phyloP scores from a whole-genome alignment of 2,329 filamentous ascomycete species.

The Hymenoscyphus linearis region DNA sequence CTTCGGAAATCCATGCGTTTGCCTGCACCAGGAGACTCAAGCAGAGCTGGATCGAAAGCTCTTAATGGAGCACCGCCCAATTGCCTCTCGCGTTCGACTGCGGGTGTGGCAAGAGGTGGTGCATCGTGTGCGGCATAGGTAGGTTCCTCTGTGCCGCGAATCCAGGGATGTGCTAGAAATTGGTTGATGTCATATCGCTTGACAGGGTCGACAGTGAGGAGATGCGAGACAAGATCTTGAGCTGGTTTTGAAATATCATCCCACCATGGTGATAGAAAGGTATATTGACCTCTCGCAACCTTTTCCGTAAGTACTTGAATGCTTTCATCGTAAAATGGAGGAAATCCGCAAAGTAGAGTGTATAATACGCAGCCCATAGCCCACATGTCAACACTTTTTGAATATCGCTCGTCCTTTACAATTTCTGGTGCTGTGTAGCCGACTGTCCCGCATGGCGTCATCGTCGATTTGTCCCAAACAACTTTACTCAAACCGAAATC shows the following conservation, averaged over 20 bases:
- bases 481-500: conserved; percentile 98
- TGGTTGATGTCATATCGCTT: conserved; percentile 91
- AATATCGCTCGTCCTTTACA: conserved; percentile 97
- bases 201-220: conserved; percentile 89
- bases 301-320: conserved; percentile 97
- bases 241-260: conserved; percentile 95
- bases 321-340: conserved; percentile 97
- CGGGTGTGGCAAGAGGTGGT: conserved; percentile 65
- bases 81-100: conserved; percentile 36
- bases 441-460: conserved; percentile 98
- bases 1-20: conserved; percentile 88
- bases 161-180: conserved; percentile 94
- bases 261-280: conserved; percentile 98
- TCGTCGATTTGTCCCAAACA: conserved; percentile 96
- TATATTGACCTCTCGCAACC: conserved; percentile 93
- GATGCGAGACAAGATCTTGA: conserved; percentile 88
- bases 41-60: conserved; percentile 51
- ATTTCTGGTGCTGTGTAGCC: conserved; percentile 98
- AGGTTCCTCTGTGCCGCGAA: conserved; percentile 63
- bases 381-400: conserved; percentile 99
- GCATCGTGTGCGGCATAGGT: conserved; percentile 64
- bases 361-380: conserved; percentile 94
- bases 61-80: conserved; percentile 34
- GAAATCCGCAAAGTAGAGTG: conserved; percentile 93
- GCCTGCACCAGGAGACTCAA: conserved; percentile 54